Evolutionary conservation across 176 grass and related monocot species (phyloP).

Genomic region (Ananas comosus): DNA sequence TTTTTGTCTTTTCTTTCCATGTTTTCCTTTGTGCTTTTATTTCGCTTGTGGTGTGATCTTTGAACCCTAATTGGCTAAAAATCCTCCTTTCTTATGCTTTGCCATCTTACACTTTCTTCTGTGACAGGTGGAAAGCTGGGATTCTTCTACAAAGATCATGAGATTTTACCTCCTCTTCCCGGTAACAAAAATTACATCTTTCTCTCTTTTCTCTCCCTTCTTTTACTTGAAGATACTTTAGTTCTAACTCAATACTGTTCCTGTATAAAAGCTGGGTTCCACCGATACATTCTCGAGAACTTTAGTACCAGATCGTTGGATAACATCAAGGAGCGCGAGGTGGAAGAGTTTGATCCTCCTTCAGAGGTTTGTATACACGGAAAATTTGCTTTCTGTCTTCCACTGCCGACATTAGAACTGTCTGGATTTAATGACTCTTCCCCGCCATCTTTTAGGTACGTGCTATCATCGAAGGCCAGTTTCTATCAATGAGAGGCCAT

Average conservation of each 20-base stretch:
- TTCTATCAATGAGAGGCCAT: slow-evolving; percentile 84
- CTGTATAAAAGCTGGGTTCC: slow-evolving; percentile 50
- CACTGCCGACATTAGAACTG: not conserved
- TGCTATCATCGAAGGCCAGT: slow-evolving; percentile 76
- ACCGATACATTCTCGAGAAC: slow-evolving; percentile 48
- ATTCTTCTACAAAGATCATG: slow-evolving; percentile 99
- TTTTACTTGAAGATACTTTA: not conserved
- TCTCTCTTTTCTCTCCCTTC: slow-evolving; percentile 1
- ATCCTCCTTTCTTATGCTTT: not conserved
- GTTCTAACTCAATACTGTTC: slow-evolving; percentile 8
- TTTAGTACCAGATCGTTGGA: slow-evolving; percentile 27
- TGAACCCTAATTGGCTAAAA: not conserved
- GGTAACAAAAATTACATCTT: slow-evolving; percentile 35
- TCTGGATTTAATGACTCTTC: not conserved
- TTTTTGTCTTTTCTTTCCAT: not conserved
- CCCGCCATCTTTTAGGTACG: slow-evolving; percentile 36
- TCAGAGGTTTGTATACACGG: slow-evolving; percentile 42
- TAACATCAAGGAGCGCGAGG: slow-evolving; percentile 33
- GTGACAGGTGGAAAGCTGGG: slow-evolving; percentile 68
- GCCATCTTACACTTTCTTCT: slow-evolving; percentile 11
- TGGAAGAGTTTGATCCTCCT: slow-evolving; percentile 66
- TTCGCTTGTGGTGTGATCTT: not conserved
- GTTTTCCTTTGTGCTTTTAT: not conserved
- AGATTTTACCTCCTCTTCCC: slow-evolving; percentile 83
- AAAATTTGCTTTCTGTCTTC: not conserved